Conservation (phyloP, 129 eudicot genomes). For the Dittrichia graveolens region DNA sequence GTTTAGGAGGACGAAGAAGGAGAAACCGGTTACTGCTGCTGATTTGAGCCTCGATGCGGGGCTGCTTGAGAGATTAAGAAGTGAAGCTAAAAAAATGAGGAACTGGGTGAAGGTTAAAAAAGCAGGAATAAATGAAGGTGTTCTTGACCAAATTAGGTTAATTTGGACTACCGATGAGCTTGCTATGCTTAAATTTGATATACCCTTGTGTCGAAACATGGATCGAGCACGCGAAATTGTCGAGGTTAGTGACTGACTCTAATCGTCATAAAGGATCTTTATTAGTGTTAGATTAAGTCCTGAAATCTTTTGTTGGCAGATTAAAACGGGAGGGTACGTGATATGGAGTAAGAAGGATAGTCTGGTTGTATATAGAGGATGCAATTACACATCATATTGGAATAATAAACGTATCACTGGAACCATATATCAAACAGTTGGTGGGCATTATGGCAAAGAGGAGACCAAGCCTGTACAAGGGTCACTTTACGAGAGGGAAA, state of each 20-base stretch:
- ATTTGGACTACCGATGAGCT: conserved; percentile 85
- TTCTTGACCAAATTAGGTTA: conserved; percentile 62
- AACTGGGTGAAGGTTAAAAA: conserved; percentile 94
- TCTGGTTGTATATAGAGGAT: conserved; percentile 84
- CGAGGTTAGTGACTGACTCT: conserved; percentile 56
- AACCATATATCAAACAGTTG: conserved; percentile 28
- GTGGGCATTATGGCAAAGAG: conserved; percentile 25
- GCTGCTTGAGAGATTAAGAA: conserved; percentile 73
- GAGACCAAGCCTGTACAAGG: conserved; percentile 37
- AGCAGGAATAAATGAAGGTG: conserved; percentile 76
- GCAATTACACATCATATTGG: conserved; percentile 35
- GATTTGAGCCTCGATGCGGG: conserved; percentile 64
- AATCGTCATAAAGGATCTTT: not conserved
- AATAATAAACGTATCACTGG: conserved; percentile 25
- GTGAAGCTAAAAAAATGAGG: conserved; percentile 69
- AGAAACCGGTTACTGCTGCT: conserved; percentile 60
- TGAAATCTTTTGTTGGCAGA: conserved; percentile 42
- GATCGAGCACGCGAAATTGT: conserved; percentile 91
- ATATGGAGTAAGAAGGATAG: conserved; percentile 80
- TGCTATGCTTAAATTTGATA: conserved; percentile 78
- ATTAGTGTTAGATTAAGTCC: not conserved
- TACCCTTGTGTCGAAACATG: conserved; percentile 87
- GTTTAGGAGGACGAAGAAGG: conserved; percentile 56
- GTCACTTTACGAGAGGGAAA: conserved; percentile 86
- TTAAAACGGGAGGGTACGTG: conserved; percentile 86